These are phyloP conservation scores for Talaromyces atroroseus DNA, from an alignment of 2,329 filamentous ascomycete species.

Conservation along the genomic window DNA sequence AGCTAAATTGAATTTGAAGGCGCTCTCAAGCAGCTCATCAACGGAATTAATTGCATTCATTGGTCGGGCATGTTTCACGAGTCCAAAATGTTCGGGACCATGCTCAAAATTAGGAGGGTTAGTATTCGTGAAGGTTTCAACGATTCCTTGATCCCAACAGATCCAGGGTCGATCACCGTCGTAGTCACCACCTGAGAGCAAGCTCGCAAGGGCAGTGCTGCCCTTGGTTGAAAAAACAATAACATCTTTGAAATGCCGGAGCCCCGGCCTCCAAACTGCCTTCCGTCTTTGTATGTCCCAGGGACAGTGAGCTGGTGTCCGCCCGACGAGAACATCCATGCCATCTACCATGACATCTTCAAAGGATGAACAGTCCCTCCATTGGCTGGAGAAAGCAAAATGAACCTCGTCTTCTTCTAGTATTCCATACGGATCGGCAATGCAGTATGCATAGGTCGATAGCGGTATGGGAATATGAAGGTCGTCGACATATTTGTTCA, in stretches of 20 bases:
- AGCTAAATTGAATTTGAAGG: constrained; percentile 45
- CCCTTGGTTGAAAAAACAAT: constrained; percentile 54
- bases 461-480: constrained; percentile 45
- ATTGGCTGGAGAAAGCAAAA: constrained; percentile 48
- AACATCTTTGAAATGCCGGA: constrained; percentile 53
- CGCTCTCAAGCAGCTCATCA: constrained; percentile 37
- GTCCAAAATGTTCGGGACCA: constrained; percentile 41
- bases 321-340: constrained; percentile 50
- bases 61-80: constrained; percentile 40
- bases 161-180: constrained; percentile 59
- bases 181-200: constrained; percentile 60
- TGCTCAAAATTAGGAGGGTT: constrained; percentile 35
- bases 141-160: constrained; percentile 54
- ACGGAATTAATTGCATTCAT: constrained; percentile 37
- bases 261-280: constrained; percentile 46
- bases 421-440: constrained; percentile 51
- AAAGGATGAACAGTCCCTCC: constrained; percentile 33
- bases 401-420: constrained; percentile 52
- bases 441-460: constrained; percentile 52
- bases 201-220: constrained; percentile 49
- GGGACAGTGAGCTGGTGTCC: constrained; percentile 52
- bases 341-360: constrained; percentile 43
- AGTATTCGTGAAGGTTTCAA: constrained; percentile 49
- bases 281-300: constrained; percentile 55
- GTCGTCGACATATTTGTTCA: constrained; percentile 41